These are phyloP conservation scores for Melampsora larici-populina DNA, from an alignment of 1,284 basidiomycete species.

Conservation along the genomic window DNA sequence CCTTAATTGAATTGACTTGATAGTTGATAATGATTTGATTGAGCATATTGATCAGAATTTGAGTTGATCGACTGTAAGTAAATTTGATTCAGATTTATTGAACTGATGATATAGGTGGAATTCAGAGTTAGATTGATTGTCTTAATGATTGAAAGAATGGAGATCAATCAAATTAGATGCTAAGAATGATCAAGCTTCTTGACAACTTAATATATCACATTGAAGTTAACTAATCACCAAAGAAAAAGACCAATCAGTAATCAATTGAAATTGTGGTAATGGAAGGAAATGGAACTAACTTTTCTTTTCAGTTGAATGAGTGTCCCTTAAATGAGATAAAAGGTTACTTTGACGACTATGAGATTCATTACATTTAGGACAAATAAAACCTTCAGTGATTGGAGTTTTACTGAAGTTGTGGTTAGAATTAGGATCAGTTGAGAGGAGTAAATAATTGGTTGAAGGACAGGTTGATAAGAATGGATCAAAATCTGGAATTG, in stretches of 20 bases:
- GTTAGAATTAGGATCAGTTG: not conserved
- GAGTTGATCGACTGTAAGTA: too few relatives aligned
- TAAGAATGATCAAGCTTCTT: too few relatives aligned
- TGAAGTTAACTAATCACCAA: conserved; percentile 16
- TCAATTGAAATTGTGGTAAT: not conserved
- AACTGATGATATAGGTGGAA: too few relatives aligned
- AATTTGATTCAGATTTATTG: too few relatives aligned
- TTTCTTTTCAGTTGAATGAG: conserved; percentile 37
- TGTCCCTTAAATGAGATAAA: conserved; percentile 39
- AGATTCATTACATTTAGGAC: conserved; percentile 31
- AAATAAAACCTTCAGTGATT: conserved; percentile 19
- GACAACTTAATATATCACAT: conserved; percentile 31
- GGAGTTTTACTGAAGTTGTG: not conserved
- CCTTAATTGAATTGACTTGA: too few relatives aligned
- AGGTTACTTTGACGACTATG: conserved; percentile 41
- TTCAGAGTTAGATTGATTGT: too few relatives aligned
- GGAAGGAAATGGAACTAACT: not conserved
- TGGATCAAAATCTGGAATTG: not conserved
- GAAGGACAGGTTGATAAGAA: not conserved
- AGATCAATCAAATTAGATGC: too few relatives aligned
- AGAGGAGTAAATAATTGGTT: not conserved
- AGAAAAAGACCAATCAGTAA: not conserved
- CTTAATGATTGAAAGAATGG: too few relatives aligned
- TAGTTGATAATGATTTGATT: too few relatives aligned
- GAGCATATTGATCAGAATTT: too few relatives aligned